Evolutionary conservation across 1,139 yeast species (phyloP), one percentile per base, ranked within the genome.

Genomic region (Candida sojae): DNA sequence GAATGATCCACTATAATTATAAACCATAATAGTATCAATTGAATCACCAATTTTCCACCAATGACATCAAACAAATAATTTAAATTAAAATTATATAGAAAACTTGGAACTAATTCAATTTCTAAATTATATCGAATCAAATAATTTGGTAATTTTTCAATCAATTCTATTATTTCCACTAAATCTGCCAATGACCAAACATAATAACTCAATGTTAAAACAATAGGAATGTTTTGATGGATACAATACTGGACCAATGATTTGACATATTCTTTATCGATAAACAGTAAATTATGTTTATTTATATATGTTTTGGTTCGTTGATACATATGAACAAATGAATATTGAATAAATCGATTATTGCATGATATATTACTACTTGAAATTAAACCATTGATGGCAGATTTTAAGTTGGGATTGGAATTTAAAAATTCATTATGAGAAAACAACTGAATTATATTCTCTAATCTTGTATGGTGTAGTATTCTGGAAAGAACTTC

Each of bases 21-120:
- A 52, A 32, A 52, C 54, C 45, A 37, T 48, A n/a, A 47, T 52
- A 12, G 45, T 44, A 10, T 12, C 35, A 29, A 49, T 34, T 7
- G 17, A 48, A 12, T 31, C 26, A 4, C 53, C 43, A 8, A 50
- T 30, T 5, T 28, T 30, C 4, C 34, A 6, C 43, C 34, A 7
- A 50, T 23, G 3, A 32, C 28, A 10, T 48, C 43, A 10, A 61
- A 39, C 4, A 60, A 38, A 29, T 39, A 21, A 32, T 48, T 49
- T 11, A 62, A 37, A 43, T 54, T 53, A 2, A 64, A 43, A 21
- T 50, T 28, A 17, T 54, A 56, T 37, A 55, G 47, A 6, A 61
- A 48, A 4, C 56, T 62, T 3, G 61, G 57, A 31, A 60, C 60
- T 41, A 64, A 55, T 44, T 63, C 68, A 13, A 64, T 26, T 44